Base-by-base conservation (phyloP, 2,329 filamentous ascomycete genomes). In the Fusarium sp. region DNA sequence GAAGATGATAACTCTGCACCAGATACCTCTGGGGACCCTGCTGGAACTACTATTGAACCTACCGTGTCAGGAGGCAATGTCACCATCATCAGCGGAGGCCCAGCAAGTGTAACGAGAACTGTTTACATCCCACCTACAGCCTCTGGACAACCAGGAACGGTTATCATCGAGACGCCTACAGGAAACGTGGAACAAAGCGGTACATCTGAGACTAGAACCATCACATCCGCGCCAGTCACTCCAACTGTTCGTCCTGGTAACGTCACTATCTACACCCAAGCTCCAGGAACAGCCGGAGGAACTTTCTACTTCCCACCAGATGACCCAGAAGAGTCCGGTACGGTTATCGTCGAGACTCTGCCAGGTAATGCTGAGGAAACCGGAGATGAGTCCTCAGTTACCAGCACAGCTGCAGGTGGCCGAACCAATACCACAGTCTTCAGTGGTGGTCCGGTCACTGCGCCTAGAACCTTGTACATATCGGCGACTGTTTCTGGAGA, bases 261-360 rank as follows among this genome's bases (percentile, higher is more conserved):
- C 3, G 51, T 56, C 2, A 63, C 58, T 0, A 52, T 63, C 2
- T 63, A 38, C 8, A 57, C 51, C 4, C n/a, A 32, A 26, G 51
- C 58, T 5, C 40, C 23, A 3, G 51, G 51, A 15, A 58, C 60
- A 38, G 51, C 36, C 2, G 19, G 32, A 3, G 40, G 30, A 15
- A 65, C 62, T 9, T 24, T 65, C 1, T 65, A 65, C 20, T 59
- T 46, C 3, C 60, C 62, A 8, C 52, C 61, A 8, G 61, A 44
- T 11, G 39, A 47, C 1, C 40, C 46, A n/a, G 53, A 30, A 2
- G 56, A 58, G 8, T 28, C 34, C 0, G 63, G 51, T 0, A 67
- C 63, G 15, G 12, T 65, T 1, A 26, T 62, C 0, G 19, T 62
- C 1, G 62, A 59, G 26, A 59, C 57, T 8, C 17, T 49, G 3